Base-by-base conservation (phyloP, 805 yeast genomes). In the Wickerhamomyces queroliae region DNA sequence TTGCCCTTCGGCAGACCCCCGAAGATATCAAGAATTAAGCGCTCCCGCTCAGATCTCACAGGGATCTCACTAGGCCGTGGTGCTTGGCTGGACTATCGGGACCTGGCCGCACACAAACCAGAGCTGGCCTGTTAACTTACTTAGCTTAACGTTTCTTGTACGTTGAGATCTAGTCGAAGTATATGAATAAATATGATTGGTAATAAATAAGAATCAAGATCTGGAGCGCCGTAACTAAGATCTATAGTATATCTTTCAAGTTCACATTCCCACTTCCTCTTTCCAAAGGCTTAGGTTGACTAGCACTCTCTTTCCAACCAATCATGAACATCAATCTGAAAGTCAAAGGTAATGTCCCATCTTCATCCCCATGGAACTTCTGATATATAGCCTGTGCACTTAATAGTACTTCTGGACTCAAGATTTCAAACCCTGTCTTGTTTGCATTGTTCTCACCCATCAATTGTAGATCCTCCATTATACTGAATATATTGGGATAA, bases 401-500 rank as follows among this genome's bases (percentile, higher is more conserved):
- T n/a, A 80, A 59, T 18, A 86, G 59, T 15, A 83, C 69, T 52
- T 84, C 93, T 44, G 80, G 67, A 6, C 80, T 69, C 24, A 86
- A 55, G 2, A 56, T 51, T 6, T 59, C 47, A 13, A 63, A 65
- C 8, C 69, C 50, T 16, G 56, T 48, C 19, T 49, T 49, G 20
- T 78, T 74, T 3, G 93, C 80, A 55, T 85, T 87, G 42, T 80
- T 80, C 58, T 87, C 95, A 4, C 95, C 95, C 95, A 86, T 86
- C 18, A 74, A 62, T 53, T 83, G 86, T 30, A 87, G 59, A 48
- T 87, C 95, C 38, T 73, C 75, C 64, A 86, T 69, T 29, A 87
- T 60, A 3, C 86, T 70, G 40, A 76, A 65, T 36, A 83, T 65
- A 48, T 81, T 83, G 0, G 95, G 95, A 51, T 80, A 87, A 16